phyloP scores from a whole-genome alignment of 2,329 filamentous ascomycete species.

The Fusarium floridanum region DNA sequence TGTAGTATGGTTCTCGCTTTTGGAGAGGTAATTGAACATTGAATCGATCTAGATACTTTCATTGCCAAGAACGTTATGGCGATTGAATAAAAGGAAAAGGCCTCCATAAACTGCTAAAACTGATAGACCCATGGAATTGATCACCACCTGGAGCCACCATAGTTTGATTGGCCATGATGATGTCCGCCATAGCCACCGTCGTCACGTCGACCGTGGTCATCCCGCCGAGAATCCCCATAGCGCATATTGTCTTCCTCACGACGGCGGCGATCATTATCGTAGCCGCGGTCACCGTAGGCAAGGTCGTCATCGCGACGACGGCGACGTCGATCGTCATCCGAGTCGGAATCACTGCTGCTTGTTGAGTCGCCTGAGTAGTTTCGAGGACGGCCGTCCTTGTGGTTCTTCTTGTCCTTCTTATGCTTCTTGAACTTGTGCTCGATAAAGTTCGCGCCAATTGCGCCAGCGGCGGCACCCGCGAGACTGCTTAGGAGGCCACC shows the following conservation, averaged over 20 bases:
- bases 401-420: constrained; percentile 45
- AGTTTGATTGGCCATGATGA: not conserved
- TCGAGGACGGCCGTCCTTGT: constrained; percentile 38
- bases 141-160: constrained; percentile 6
- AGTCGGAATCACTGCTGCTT: constrained; percentile 44
- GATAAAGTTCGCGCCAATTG: constrained; percentile 63
- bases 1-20: not conserved
- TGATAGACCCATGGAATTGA: not conserved
- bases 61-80: not conserved
- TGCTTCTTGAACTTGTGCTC: constrained; percentile 55
- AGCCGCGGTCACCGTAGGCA: constrained; percentile 19
- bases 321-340: constrained; percentile 31
- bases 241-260: not conserved
- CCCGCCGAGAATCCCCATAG: not conserved
- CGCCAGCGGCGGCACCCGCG: constrained; percentile 62
- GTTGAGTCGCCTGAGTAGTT: constrained; percentile 38
- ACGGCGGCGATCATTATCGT: not conserved
- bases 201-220: not conserved
- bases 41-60: not conserved
- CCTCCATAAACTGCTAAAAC: not conserved
- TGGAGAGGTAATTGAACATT: not conserved
- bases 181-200: not conserved
- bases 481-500: constrained; percentile 63
- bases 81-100: not conserved
- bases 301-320: constrained; percentile 27